A percentile compares a stretch with the other conserved stretches of the same genome.
Evolutionary conservation across 805 yeast species (phyloP).

Genomic region (Saccharomyces kudriavzevii): DNA sequence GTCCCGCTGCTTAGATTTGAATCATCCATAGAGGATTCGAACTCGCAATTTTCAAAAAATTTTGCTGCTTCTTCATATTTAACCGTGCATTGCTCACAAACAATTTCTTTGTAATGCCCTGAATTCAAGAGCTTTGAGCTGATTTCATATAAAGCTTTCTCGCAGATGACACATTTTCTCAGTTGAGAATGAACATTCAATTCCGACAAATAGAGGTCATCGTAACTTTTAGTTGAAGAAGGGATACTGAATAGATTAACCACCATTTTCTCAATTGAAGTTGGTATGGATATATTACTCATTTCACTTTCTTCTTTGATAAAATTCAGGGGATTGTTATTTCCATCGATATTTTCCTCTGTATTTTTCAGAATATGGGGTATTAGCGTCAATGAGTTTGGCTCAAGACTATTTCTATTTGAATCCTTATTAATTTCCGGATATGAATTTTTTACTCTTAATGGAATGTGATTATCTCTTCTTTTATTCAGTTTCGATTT

Average conservation of each 20-base stretch:
- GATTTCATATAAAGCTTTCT: slow-evolving; percentile 58
- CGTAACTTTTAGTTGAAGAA: slow-evolving; percentile 2
- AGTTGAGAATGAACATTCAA: slow-evolving; percentile 16
- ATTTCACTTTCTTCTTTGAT: neutral
- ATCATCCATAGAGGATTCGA: slow-evolving; percentile 22
- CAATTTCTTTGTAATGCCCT: slow-evolving; percentile 42
- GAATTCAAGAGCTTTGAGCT: slow-evolving; percentile 25
- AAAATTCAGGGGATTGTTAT: neutral
- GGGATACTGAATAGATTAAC: slow-evolving; percentile 11
- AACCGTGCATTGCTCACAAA: slow-evolving; percentile 54
- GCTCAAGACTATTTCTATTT: neutral
- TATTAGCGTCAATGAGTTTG: slow-evolving; percentile 6
- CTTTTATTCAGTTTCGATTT: slow-evolving; percentile 19
- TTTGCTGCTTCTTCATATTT: slow-evolving; percentile 45
- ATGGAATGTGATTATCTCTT: slow-evolving; percentile 17
- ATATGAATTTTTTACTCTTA: slow-evolving; percentile 12
- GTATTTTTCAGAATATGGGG: slow-evolving; percentile 6
- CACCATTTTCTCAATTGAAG: slow-evolving; percentile 11
- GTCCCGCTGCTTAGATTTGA: slow-evolving; percentile 6
- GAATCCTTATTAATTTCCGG: slow-evolving; percentile 1
- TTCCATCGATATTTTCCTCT: neutral
- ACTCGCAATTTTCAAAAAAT: slow-evolving; percentile 34
- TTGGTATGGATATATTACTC: slow-evolving; percentile 1
- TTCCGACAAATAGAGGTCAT: slow-evolving; percentile 19
- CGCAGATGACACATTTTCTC: slow-evolving; percentile 56